Evolutionary conservation across 108 stramenopile genomes (phyloP).

Genomic region (Stephanodiscus minutulus): DNA sequence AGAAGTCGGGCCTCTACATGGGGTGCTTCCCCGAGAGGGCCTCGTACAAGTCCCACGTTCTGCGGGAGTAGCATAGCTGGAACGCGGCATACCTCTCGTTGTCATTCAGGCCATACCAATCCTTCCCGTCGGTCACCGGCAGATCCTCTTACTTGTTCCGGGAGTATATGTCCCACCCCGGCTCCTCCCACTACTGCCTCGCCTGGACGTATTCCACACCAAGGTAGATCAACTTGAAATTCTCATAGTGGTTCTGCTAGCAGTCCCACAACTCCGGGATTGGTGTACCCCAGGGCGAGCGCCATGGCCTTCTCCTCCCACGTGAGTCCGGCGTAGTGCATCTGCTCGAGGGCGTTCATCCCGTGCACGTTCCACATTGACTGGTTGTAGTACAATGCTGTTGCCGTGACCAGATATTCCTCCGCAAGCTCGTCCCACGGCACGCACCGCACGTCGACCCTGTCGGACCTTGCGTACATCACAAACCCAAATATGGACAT

Average conservation of each 20-base stretch:
- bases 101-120: constrained; percentile 26
- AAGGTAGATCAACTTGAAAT: constrained; percentile 32
- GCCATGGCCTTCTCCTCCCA: constrained; percentile 10
- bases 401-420: too few relatives aligned
- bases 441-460: too few relatives aligned
- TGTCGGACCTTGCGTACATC: too few relatives aligned
- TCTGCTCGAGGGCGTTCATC: constrained; percentile 14
- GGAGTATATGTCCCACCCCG: constrained; percentile 24
- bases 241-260: constrained; percentile 37
- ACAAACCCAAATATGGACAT: too few relatives aligned
- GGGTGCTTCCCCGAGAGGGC: neutral
- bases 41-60: constrained; percentile 33
- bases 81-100: constrained; percentile 29
- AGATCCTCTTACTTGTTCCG: constrained; percentile 24
- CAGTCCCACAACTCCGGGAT: constrained; percentile 35
- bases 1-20: constrained; percentile 27
- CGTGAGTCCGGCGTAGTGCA: constrained; percentile 12
- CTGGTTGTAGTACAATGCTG: too few relatives aligned
- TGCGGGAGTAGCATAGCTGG: constrained; percentile 37
- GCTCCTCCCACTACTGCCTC: constrained; percentile 21
- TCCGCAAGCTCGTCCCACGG: too few relatives aligned
- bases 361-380: neutral
- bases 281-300: constrained; percentile 13
- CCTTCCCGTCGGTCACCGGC: constrained; percentile 3
- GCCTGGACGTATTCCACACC: constrained; percentile 15